A percentile compares a stretch with the other conserved stretches of the same genome.
phyloP scores from a whole-genome alignment of 257 asterid species.

The Schizonepeta tenuifolia region DNA sequence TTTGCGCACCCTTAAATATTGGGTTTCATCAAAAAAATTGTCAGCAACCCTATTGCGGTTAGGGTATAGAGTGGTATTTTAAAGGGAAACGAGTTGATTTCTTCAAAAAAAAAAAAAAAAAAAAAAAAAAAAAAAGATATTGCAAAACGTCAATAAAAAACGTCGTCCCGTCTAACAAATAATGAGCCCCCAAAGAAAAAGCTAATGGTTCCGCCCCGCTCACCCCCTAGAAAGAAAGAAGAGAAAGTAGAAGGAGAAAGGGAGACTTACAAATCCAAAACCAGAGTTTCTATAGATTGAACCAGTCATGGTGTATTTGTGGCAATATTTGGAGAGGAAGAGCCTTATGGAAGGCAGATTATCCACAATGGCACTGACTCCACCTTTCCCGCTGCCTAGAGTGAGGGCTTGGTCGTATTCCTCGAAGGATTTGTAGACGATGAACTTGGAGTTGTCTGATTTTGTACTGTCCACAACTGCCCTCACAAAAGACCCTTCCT shows the following conservation, averaged over 20 bases:
- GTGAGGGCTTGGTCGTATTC: conserved; percentile 51
- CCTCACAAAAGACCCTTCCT: conserved; percentile 42
- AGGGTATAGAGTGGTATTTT: no score
- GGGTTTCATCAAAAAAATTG: no score
- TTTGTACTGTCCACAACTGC: conserved; percentile 31
- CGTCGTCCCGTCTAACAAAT: no score
- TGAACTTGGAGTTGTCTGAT: conserved; percentile 38
- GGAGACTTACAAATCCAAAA: conserved; percentile 54
- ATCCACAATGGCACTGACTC: conserved; percentile 58
- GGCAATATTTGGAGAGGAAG: conserved; percentile 46
- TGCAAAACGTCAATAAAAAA: no score
- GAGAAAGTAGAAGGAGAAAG: background rate
- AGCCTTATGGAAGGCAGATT: conserved; percentile 54
- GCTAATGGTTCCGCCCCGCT: no score
- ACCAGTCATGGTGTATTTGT: conserved; percentile 49
- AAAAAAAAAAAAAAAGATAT: no score
- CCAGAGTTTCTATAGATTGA: conserved; percentile 49
- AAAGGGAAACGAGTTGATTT: no score
- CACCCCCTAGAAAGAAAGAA: no score
- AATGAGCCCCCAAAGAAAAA: no score
- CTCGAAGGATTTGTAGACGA: conserved; percentile 38
- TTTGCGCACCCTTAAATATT: no score
- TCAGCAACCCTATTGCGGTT: no score
- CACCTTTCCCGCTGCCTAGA: conserved; percentile 53
- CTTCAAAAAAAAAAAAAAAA: no score